A percentile compares a stretch with the other conserved stretches of the same genome.
These are phyloP conservation scores for Pyrenophora teres DNA, from an alignment of 2,329 filamentous ascomycete genomes.

Conservation along the genomic window DNA sequence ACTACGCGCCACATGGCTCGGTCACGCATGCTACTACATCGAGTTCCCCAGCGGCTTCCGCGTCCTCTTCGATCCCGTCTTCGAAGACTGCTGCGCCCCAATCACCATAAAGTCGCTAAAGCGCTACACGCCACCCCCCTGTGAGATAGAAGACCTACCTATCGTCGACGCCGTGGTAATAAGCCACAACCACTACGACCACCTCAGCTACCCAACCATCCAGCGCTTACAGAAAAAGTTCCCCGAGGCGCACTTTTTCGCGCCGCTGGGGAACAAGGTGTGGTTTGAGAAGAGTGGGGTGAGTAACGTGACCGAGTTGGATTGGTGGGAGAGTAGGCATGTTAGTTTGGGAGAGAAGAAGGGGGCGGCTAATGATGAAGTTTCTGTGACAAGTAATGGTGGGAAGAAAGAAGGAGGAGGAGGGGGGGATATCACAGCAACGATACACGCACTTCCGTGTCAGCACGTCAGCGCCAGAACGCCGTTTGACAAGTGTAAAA, in stretches of 20 bases:
- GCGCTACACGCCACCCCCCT: constrained; percentile 78
- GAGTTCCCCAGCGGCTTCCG: constrained; percentile 86
- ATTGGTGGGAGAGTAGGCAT: constrained; percentile 91
- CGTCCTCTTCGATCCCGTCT: constrained; percentile 92
- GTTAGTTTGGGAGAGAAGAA: constrained; percentile 61
- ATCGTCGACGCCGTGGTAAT: constrained; percentile 76
- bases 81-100: constrained; percentile 84
- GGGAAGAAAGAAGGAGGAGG: neutral
- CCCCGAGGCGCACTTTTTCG: constrained; percentile 84
- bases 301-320: constrained; percentile 79
- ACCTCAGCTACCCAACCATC: constrained; percentile 78
- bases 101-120: constrained; percentile 72
- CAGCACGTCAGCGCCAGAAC: constrained; percentile 79
- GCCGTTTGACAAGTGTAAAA: constrained; percentile 71
- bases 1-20: constrained; percentile 89
- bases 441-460: constrained; percentile 77
- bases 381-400: constrained; percentile 10
- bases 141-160: constrained; percentile 77
- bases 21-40: constrained; percentile 91
- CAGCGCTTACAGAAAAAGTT: constrained; percentile 71
- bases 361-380: constrained; percentile 5
- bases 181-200: constrained; percentile 91
- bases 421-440: constrained; percentile 62
- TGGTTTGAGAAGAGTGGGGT: constrained; percentile 80
- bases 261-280: constrained; percentile 77